These are phyloP conservation scores for Lentinula novae-zelandiae DNA, from an alignment of 1,284 basidiomycete genomes.

Conservation along the genomic window DNA sequence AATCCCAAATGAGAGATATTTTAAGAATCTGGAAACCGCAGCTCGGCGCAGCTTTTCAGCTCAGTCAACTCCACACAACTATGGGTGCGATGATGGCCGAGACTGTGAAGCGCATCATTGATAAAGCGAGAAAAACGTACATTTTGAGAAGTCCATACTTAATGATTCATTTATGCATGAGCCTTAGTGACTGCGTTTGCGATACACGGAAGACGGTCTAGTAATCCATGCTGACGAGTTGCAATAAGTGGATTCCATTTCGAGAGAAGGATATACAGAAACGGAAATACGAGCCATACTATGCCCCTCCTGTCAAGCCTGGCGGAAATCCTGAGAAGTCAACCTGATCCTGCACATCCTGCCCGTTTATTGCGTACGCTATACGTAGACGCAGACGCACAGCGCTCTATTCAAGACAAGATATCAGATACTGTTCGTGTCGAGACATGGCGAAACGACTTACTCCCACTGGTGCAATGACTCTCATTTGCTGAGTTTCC, in stretches of 20 bases:
- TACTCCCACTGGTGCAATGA: slow-evolving; percentile 86
- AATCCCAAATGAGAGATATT: too few relatives aligned
- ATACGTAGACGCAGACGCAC: slow-evolving; percentile 86
- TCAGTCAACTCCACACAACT: too few relatives aligned
- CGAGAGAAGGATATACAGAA: not conserved
- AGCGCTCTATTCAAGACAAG: slow-evolving; percentile 53
- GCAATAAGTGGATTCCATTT: not conserved
- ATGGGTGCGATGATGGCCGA: too few relatives aligned
- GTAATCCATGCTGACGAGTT: not conserved
- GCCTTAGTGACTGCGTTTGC: too few relatives aligned
- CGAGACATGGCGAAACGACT: slow-evolving; percentile 30
- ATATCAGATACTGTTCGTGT: slow-evolving; percentile 6
- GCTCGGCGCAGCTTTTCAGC: too few relatives aligned
- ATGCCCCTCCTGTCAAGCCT: slow-evolving; percentile 55
- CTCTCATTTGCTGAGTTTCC: slow-evolving; percentile 94
- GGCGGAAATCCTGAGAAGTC: slow-evolving; percentile 92
- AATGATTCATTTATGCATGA: too few relatives aligned
- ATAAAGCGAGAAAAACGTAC: too few relatives aligned
- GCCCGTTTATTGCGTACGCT: slow-evolving; percentile 67
- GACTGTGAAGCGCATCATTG: too few relatives aligned
- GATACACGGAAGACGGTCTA: too few relatives aligned
- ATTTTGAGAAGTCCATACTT: too few relatives aligned
- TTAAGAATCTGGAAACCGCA: too few relatives aligned
- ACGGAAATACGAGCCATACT: not conserved
- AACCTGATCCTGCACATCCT: slow-evolving; percentile 85